These are phyloP conservation scores for Ogataea thermomethanolica DNA, from an alignment of 805 yeast genomes.

Conservation along the genomic window DNA sequence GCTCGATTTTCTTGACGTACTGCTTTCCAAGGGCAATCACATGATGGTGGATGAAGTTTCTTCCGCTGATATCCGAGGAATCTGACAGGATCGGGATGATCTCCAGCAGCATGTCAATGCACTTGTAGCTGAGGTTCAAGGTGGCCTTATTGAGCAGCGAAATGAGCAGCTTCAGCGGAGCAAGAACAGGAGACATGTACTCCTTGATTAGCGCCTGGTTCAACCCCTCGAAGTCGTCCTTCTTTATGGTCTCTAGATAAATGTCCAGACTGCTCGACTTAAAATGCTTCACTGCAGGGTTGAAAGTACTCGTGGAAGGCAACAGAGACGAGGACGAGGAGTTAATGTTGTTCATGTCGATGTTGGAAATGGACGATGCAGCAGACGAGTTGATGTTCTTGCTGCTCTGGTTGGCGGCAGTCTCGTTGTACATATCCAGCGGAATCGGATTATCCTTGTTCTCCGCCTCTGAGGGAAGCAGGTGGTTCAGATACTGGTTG, in stretches of 20 bases:
- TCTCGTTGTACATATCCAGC: slow-evolving; percentile 18
- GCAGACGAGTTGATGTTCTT: slow-evolving; percentile 18
- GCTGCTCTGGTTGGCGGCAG: background rate
- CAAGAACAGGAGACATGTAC: slow-evolving; percentile 43
- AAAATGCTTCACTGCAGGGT: slow-evolving; percentile 4
- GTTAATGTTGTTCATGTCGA: slow-evolving; percentile 18
- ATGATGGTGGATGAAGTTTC: slow-evolving; percentile 84
- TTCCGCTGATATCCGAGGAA: slow-evolving; percentile 68
- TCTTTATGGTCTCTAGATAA: slow-evolving; percentile 24
- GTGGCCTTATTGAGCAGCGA: slow-evolving; percentile 67
- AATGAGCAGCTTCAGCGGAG: slow-evolving; percentile 53
- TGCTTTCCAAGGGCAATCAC: slow-evolving; percentile 75
- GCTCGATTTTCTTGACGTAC: slow-evolving; percentile 33
- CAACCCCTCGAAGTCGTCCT: slow-evolving; percentile 37
- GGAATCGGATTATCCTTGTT: slow-evolving; percentile 14
- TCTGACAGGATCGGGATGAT: slow-evolving; percentile 55
- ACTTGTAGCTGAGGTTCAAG: slow-evolving; percentile 46
- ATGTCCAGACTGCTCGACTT: slow-evolving; percentile 21
- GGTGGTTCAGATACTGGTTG: slow-evolving; percentile 47
- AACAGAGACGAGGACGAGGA: slow-evolving; percentile 22
- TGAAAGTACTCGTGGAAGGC: slow-evolving; percentile 23
- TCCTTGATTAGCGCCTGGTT: slow-evolving; percentile 41
- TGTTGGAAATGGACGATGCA: slow-evolving; percentile 23
- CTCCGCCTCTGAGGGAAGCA: slow-evolving; percentile 40
- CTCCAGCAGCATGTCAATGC: slow-evolving; percentile 55